Evolutionary conservation across 2,329 filamentous ascomycete genomes (phyloP).

Genomic region (Arthrobotrys entomopaga): DNA sequence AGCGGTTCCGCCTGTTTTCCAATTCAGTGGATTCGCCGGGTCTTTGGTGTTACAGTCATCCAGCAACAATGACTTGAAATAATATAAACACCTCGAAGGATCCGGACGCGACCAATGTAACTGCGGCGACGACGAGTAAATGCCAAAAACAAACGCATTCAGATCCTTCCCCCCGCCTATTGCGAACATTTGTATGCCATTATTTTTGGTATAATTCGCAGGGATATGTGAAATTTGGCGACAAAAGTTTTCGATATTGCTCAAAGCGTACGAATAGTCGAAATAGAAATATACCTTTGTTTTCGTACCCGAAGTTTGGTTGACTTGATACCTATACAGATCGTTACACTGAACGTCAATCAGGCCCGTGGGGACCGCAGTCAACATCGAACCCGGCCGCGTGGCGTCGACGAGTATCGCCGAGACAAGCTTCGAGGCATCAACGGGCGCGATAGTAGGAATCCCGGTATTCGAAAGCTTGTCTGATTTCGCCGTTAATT

Average conservation of each 20-base stretch:
- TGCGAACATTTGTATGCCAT: background rate
- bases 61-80: conserved; percentile 14
- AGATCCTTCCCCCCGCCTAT: conserved; percentile 6
- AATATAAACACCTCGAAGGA: background rate
- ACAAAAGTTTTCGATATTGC: conserved; percentile 18
- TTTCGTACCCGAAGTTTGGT: background rate
- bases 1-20: conserved; percentile 31
- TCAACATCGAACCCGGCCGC: no score
- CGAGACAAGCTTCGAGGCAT: no score
- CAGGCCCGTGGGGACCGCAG: background rate
- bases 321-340: background rate
- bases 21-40: conserved; percentile 20
- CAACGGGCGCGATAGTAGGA: no score
- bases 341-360: conserved; percentile 17
- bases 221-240: conserved; percentile 8
- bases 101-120: conserved; percentile 14
- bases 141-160: conserved; percentile 14
- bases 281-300: conserved; percentile 23
- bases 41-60: conserved; percentile 18
- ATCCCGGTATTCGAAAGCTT: no score
- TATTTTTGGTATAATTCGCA: conserved; percentile 4
- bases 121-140: conserved; percentile 17
- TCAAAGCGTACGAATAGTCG: conserved; percentile 10
- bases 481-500: no score
- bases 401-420: no score